Percentiles rank a stretch among this genome's conserved stretches.
These are phyloP conservation scores for Verticillium nonalfalfae DNA, from an alignment of 2,329 filamentous ascomycete species.

Conservation along the genomic window DNA sequence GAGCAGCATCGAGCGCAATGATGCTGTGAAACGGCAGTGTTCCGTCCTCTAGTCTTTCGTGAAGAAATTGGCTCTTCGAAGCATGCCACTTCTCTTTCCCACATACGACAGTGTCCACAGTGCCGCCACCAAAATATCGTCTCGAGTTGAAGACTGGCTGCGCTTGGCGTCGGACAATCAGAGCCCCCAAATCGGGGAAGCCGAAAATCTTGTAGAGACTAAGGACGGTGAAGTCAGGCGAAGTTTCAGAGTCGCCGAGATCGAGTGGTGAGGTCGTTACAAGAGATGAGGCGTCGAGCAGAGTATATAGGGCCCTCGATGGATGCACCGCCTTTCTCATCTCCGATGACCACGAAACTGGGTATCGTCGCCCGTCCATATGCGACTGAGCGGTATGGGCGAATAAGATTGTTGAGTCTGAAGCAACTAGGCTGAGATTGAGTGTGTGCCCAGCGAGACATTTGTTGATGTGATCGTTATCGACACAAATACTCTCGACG, in stretches of 20 bases:
- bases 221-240: conserved; percentile 79
- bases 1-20: conserved; percentile 69
- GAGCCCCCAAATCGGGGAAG: conserved; percentile 81
- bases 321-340: conserved; percentile 25
- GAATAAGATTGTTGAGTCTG: conserved; percentile 24
- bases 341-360: conserved; percentile 54
- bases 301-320: conserved; percentile 3
- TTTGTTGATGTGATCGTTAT: conserved; percentile 52
- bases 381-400: conserved; percentile 11
- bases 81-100: conserved; percentile 79
- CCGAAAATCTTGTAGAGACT: conserved; percentile 99
- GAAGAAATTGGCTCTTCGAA: conserved; percentile 62
- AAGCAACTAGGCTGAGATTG: conserved; percentile 5
- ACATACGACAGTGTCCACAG: conserved; percentile 81
- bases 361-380: conserved; percentile 11
- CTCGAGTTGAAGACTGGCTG: conserved; percentile 57
- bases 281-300: conserved; percentile 66
- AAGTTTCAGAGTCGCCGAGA: conserved; percentile 50
- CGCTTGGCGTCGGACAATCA: conserved; percentile 72
- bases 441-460: not conserved
- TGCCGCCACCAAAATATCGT: conserved; percentile 89
- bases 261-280: conserved; percentile 73
- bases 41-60: conserved; percentile 84
- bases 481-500: conserved; percentile 56
- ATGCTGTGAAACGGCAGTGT: conserved; percentile 89